Base-by-base conservation (phyloP, 2,329 filamentous ascomycete genomes). In the Hymenoscyphus salicellus region DNA sequence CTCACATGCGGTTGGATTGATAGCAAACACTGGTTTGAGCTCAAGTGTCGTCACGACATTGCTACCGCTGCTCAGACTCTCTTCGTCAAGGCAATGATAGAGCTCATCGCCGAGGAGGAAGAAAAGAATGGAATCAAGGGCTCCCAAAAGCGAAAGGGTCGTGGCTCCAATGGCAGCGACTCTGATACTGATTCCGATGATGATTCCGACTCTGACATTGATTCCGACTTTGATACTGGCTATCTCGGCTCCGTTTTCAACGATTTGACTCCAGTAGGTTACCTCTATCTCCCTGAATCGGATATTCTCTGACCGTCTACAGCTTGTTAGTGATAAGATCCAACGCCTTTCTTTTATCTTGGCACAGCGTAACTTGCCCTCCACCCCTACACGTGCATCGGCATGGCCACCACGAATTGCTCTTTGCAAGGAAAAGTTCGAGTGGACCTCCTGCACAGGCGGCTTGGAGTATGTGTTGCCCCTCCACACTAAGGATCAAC, bases 261-360 rank as follows among this genome's bases (percentile, higher is more conserved):
- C 59, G 62, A 66, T 55, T 26, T 55, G 60, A 32, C 20, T 11
- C 23, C 23, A 4, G 38, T 62, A 65, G 52, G 41, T 17, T 23
- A 2, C 5, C 26, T 16, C 8, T 30, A 30, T 36, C 16, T 23
- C 7, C 26, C 32, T 17, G 20, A 10, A 28, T 26, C 11, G 36
- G 11, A 33, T 26, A 32, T 16, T 30, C 60, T 61, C 63, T 58
- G 64, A 43, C 43, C 14, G 5, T 41, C 52, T 28, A n/a, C 46
- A 72, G 70, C 43, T 70, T 20, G 61, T 63, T 8, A 70, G 67
- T 41, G 30, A 62, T 5, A 65, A 66, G 32, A 68, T 72, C n/a
- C 61, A 69, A 43, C 69, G 65, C 32, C 58, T 71, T 41, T 46
- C 61, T 3, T 33, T 64, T 3, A 69, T 63, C 65, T 62, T 66